Base-by-base conservation (phyloP, 2,329 filamentous ascomycete genomes). In the Nannizziopsis barbatae region DNA sequence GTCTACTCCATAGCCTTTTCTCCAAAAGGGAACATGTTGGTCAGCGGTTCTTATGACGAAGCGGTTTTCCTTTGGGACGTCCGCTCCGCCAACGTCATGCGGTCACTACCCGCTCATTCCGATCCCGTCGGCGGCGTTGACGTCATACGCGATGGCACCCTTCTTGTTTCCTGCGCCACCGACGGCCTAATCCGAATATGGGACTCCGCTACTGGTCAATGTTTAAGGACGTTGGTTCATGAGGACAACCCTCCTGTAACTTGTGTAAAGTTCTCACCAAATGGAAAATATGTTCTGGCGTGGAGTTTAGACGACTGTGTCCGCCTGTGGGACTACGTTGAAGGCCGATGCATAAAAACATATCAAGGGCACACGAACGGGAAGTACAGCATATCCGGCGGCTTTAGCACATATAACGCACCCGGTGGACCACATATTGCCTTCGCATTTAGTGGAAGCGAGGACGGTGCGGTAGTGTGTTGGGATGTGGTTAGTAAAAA, bases 61-160 rank as follows among this genome's bases (percentile, higher is more conserved):
- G 92, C 92, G 3, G 87, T 98, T 0, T 95, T 95, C 55, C 69
- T 98, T 4, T 98, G 92, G 92, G 92, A 98, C 65, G 86, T 96
- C 11, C 77, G 92, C 11, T 86, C 87, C 0, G 89, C 87, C 0
- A 75, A 83, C 17, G 73, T 92, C 31, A 95, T 98, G 88, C 79
- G 88, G 47, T 89, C 84, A 53, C 69, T 98, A 33, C 92, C 92
- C 1, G 92, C 92, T 2, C 92, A 98, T 60, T 94, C 87, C 22
- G 92, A 98, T 63, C 92, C 92, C 0, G 90, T 98, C 1, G 82
- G 84, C 48, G 88, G 89, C 0, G 90, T 98, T 8, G 90, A 95
- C 63, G 94, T 98, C 60, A 86, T 89, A 51, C 73, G 82, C 53
- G 92, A 98, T 62, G 92, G 92, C 2, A 96, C 90, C 0, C 71